Conservation (phyloP, 129 eudicot species). For the Chrysanthemum makinoi region DNA sequence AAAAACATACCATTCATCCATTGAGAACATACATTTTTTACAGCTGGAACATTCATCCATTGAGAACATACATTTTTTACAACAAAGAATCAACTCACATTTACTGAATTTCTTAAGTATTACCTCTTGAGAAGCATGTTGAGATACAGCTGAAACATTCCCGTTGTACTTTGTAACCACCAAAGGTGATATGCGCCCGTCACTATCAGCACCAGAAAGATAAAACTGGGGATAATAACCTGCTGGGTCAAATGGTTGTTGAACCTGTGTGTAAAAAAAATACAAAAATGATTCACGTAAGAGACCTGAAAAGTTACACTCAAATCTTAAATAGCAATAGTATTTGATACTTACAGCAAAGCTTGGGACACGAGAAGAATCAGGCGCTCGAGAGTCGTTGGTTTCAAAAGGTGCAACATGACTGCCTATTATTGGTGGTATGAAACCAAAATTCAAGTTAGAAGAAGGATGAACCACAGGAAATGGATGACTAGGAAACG, state of each 20-base stretch:
- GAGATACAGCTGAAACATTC: slow-evolving; percentile 46
- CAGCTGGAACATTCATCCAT: too few relatives aligned
- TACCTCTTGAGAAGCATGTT: slow-evolving; percentile 83
- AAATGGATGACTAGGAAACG: slow-evolving; percentile 46
- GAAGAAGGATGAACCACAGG: slow-evolving; percentile 55
- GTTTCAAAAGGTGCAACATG: slow-evolving; percentile 59
- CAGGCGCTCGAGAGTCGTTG: slow-evolving; percentile 62
- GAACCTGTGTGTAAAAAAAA: slow-evolving; percentile 53
- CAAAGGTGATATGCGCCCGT: slow-evolving; percentile 69
- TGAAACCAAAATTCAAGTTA: slow-evolving; percentile 49
- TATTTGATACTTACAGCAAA: slow-evolving; percentile 64
- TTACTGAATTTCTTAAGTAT: too few relatives aligned
- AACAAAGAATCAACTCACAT: too few relatives aligned
- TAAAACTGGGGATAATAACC: slow-evolving; percentile 74
- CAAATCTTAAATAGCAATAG: background rate
- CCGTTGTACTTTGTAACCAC: slow-evolving; percentile 48
- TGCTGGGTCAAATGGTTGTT: slow-evolving; percentile 70
- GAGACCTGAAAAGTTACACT: background rate
- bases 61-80: too few relatives aligned
- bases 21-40: too few relatives aligned
- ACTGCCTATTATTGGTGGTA: slow-evolving; percentile 58
- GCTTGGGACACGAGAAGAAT: slow-evolving; percentile 62
- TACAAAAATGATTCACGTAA: slow-evolving; percentile 9
- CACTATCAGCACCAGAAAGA: slow-evolving; percentile 58
- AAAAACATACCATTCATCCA: too few relatives aligned